Conservation (phyloP, 257 asterid genomes). For the Solanum boliviense region DNA sequence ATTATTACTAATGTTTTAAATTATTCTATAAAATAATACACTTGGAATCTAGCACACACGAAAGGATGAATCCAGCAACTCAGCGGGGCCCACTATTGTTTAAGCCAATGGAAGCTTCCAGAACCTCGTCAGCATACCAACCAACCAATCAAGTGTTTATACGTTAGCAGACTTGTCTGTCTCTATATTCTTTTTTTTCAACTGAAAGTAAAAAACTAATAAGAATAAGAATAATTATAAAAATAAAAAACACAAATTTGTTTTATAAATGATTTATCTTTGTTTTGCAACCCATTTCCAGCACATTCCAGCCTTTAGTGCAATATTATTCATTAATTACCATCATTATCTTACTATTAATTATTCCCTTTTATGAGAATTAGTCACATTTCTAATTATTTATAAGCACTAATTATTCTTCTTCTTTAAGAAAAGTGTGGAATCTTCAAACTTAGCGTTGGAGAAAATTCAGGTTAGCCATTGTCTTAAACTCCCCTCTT, state of each 20-base stretch:
- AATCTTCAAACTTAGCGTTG: not conserved
- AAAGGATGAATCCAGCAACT: not conserved
- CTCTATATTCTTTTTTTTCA: not conserved
- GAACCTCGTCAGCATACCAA: not conserved
- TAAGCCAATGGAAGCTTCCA: not conserved
- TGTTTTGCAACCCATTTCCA: not conserved
- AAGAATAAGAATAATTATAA: not conserved
- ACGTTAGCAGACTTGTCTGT: not conserved
- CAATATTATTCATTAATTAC: not conserved
- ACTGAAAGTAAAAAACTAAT: not conserved
- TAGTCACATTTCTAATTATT: not conserved
- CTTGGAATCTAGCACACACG: not conserved
- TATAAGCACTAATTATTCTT: not conserved
- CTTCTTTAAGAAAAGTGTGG: not conserved
- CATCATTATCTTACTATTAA: not conserved
- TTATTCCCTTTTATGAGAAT: not conserved
- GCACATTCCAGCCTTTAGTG: not conserved
- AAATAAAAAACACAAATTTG: not conserved
- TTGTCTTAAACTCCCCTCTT: not conserved
- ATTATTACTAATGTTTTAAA: no score
- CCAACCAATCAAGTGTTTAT: not conserved
- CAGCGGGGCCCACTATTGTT: not conserved
- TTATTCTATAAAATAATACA: no score
- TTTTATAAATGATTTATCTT: slow-evolving; percentile 6
- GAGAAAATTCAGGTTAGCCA: slow-evolving; percentile 1